Conservation (phyloP, 345 rosid species). For the Combretum micranthum region DNA sequence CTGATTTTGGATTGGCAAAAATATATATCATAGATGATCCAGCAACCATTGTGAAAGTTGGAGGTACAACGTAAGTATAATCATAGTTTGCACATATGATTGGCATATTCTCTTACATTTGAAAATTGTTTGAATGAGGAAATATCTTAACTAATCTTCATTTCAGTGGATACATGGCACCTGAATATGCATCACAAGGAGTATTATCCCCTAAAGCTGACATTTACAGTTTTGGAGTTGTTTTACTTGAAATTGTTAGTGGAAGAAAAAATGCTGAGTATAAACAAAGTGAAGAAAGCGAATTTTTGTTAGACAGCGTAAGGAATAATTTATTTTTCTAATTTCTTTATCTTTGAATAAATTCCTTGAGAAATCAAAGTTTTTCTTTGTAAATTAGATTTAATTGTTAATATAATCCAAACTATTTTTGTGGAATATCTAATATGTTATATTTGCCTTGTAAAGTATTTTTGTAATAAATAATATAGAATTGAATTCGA, state of each 20-base stretch:
- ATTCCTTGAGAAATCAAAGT: too few relatives aligned
- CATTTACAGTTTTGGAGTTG: constrained; percentile 36
- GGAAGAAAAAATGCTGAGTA: constrained; percentile 18
- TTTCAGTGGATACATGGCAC: constrained; percentile 31
- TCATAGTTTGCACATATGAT: constrained; percentile 36
- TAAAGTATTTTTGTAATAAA: too few relatives aligned
- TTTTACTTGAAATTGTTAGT: constrained; percentile 29
- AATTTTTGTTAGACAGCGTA: too few relatives aligned
- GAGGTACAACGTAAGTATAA: constrained; percentile 29
- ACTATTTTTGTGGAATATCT: too few relatives aligned
- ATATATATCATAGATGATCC: not conserved
- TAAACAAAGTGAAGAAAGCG: too few relatives aligned
- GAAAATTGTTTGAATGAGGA: not conserved
- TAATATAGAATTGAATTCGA: too few relatives aligned
- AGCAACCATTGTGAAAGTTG: constrained; percentile 21
- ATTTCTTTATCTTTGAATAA: too few relatives aligned
- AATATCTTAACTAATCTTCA: not conserved
- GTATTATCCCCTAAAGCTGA: constrained; percentile 33
- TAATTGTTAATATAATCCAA: too few relatives aligned
- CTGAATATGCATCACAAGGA: constrained; percentile 35
- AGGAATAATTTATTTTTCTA: too few relatives aligned
- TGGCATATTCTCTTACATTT: not conserved
- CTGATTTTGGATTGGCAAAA: constrained; percentile 39
- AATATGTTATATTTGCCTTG: too few relatives aligned
- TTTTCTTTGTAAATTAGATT: too few relatives aligned